Base-by-base conservation (phyloP, 176 grass and related monocot species). In the Raddia guianensis region DNA sequence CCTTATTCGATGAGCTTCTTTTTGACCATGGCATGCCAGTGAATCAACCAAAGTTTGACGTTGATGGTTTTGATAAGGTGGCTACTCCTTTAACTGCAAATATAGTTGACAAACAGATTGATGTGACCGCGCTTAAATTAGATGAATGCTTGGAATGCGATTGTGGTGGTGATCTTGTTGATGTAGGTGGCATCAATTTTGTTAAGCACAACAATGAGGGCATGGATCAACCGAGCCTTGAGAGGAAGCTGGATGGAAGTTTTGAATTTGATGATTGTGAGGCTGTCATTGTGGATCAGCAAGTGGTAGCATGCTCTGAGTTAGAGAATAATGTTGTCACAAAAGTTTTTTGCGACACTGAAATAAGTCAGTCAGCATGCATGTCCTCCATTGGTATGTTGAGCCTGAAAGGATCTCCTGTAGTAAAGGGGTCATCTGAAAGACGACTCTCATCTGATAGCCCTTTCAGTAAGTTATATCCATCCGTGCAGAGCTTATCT, bases 1-100 rank as follows among this genome's bases (percentile, higher is more conserved):
- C 81, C 66, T 64, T 86, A 64, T 97, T 90, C n/a, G 77, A 74
- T 70, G 91, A 91, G 46, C 89, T 97, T 19, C 76, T 80, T 40
- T 63, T 78, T 80, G 80, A 88, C 58, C 89, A 93, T 80, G 88
- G 63, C 60, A 81, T 82, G 61, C 49, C 37, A 7, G 82, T 66
- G 14, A 87, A 85, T 47, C 83, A 90, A 54, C 66, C 64, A 6
- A 88, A 82, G 80, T 86, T 87, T 82, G 85, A 88, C 57, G 62
- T 9, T 5, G 62, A 74, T 79, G 52, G 70, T 20, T 76, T 49
- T 71, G 73, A 86, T 16, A 82, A 81, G 62, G 5, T 57, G 61
- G 80, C 81, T 77, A 53, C 50, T 68, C 34, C 46, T 73, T 70
- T 80, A 58, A 37, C 5, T 65, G 81, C 68, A 77, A 43, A 81